phyloP scores from a whole-genome alignment of 768 basidiomycete genomes.

The Tulasnella sp. region DNA sequence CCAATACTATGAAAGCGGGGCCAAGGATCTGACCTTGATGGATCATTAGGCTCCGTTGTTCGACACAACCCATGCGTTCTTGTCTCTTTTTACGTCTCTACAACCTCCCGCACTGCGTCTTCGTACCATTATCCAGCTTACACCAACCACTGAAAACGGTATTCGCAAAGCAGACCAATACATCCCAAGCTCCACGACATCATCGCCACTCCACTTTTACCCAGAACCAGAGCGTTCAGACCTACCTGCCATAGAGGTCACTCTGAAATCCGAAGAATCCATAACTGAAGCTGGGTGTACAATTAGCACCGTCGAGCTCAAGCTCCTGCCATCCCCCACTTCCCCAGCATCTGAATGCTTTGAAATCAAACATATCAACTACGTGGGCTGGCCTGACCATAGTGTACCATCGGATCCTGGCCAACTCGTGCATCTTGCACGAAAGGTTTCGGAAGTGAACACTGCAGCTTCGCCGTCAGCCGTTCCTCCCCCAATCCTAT shows the following conservation, averaged over 20 bases:
- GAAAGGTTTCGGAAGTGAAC: not conserved
- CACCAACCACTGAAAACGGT: constrained; percentile 55
- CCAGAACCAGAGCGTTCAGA: constrained; percentile 30
- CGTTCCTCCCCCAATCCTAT: constrained; percentile 48
- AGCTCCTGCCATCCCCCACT: not conserved
- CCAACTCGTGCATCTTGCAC: constrained; percentile 4
- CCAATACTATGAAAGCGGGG: too few relatives aligned
- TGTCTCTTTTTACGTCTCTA: constrained; percentile 44
- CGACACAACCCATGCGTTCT: constrained; percentile 58
- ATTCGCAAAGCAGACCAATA: constrained; percentile 65
- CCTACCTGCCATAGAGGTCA: constrained; percentile 42
- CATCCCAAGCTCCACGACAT: constrained; percentile 38
- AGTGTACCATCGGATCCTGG: constrained; percentile 44
- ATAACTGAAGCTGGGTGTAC: constrained; percentile 49
- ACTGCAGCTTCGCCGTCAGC: not conserved
- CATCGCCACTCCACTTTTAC: not conserved
- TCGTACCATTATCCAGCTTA: constrained; percentile 72
- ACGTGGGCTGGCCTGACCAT: constrained; percentile 72
- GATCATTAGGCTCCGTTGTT: constrained; percentile 46
- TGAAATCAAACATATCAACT: constrained; percentile 57
- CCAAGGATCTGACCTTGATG: not conserved
- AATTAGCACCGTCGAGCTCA: constrained; percentile 38
- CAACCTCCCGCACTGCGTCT: constrained; percentile 33
- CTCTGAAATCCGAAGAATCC: constrained; percentile 35
- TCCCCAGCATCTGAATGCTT: not conserved